These are phyloP conservation scores for Aegilops speltoides DNA, from an alignment of 176 grass and related monocot species.

Conservation along the genomic window DNA sequence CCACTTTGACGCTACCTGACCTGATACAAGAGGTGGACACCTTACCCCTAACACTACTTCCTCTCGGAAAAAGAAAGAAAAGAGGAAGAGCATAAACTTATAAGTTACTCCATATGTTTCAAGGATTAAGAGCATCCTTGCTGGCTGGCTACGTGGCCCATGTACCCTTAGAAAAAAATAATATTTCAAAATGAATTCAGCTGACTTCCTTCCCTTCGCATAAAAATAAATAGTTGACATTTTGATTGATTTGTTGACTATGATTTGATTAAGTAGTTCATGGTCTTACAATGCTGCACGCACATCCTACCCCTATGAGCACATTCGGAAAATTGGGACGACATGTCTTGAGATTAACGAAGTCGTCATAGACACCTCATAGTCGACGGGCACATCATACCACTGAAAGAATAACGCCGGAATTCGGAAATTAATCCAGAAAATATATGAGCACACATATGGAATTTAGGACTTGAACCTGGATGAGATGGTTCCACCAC, in stretches of 20 bases:
- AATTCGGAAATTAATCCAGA: no score
- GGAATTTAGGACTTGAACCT: no score
- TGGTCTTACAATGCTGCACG: neutral
- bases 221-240: constrained; percentile 38
- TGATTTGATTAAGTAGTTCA: neutral
- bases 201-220: neutral
- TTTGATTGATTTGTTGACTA: neutral
- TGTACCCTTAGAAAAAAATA: neutral
- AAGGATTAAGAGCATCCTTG: neutral
- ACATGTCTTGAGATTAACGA: no score
- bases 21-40: neutral
- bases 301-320: no score
- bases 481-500: no score
- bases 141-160: neutral
- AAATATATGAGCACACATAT: no score
- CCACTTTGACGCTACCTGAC: neutral
- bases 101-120: neutral
- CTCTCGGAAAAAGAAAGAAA: neutral
- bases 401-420: no score
- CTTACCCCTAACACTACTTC: no score
- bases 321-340: no score
- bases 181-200: constrained; percentile 13
- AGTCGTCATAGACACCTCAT: no score
- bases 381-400: no score
- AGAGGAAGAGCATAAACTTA: neutral